A percentile compares a stretch with the other conserved stretches of the same genome.
phyloP scores from a whole-genome alignment of 73 alveolate genomes.

The Blepharisma stoltei region DNA sequence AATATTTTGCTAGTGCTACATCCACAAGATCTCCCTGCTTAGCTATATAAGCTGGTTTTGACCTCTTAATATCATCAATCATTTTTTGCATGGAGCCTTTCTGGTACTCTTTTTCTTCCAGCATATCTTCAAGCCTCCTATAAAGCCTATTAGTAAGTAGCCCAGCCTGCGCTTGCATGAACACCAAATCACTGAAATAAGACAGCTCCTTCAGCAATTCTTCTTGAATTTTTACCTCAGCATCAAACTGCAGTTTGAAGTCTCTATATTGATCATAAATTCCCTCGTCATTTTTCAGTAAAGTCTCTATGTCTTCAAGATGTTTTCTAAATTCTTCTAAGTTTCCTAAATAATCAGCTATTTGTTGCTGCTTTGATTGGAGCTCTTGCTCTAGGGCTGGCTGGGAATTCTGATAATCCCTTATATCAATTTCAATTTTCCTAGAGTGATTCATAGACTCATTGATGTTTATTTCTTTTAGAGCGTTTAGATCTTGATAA shows the following conservation, averaged over 20 bases:
- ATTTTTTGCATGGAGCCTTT: constrained; percentile 16
- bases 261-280: background rate
- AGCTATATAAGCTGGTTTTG: constrained; percentile 27
- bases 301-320: background rate
- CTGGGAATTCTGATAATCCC: background rate
- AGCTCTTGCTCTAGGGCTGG: background rate
- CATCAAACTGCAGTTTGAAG: background rate
- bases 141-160: background rate
- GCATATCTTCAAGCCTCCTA: constrained; percentile 26
- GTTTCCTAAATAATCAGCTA: background rate
- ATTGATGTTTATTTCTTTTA: background rate
- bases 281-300: background rate
- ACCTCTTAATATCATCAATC: background rate
- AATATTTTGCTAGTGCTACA: constrained; percentile 15
- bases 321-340: background rate
- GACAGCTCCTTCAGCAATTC: constrained; percentile 11
- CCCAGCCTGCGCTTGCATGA: constrained; percentile 11
- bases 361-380: background rate
- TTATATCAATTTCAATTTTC: constrained; percentile 16
- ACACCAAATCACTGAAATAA: constrained; percentile 3
- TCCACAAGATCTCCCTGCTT: background rate
- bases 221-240: background rate
- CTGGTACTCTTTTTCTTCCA: constrained; percentile 16
- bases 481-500: background rate
- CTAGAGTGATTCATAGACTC: background rate